Percentiles rank a stretch among this genome's conserved stretches.
phyloP scores from a whole-genome alignment of 805 yeast species.

The Zygoascus flipseniorum region DNA sequence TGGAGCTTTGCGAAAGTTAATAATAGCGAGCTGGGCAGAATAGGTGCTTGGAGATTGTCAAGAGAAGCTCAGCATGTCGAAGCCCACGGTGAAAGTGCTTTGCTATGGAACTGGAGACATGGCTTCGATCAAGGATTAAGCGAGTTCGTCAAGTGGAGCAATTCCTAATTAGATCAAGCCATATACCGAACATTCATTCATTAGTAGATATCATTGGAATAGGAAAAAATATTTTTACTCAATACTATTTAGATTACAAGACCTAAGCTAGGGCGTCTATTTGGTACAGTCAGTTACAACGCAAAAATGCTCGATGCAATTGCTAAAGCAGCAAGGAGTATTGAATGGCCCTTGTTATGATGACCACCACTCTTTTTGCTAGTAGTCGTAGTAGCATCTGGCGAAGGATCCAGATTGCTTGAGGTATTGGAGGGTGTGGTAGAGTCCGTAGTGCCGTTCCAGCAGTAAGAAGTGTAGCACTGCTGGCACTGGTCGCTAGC shows the following conservation, averaged over 20 bases:
- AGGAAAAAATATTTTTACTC: neutral
- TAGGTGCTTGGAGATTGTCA: slow-evolving; percentile 56
- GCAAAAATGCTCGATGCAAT: neutral
- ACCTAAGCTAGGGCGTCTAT: too few relatives aligned
- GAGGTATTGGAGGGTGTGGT: slow-evolving; percentile 7
- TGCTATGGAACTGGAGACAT: slow-evolving; percentile 84
- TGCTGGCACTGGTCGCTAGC: slow-evolving; percentile 56
- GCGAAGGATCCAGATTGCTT: slow-evolving; percentile 10
- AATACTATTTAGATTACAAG: neutral
- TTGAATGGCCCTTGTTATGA: neutral
- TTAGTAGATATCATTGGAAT: too few relatives aligned
- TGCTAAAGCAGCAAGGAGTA: neutral
- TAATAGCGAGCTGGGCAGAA: slow-evolving; percentile 67
- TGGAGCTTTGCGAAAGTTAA: slow-evolving; percentile 58
- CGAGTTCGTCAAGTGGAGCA: slow-evolving; percentile 24
- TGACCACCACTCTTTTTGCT: neutral
- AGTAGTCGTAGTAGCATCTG: neutral
- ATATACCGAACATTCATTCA: too few relatives aligned
- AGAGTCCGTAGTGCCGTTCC: slow-evolving; percentile 42
- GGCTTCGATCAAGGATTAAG: slow-evolving; percentile 63
- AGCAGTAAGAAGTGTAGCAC: slow-evolving; percentile 71
- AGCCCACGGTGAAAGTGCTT: slow-evolving; percentile 45
- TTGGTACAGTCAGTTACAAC: neutral
- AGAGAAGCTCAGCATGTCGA: slow-evolving; percentile 55
- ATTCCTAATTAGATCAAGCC: too few relatives aligned